Evolutionary conservation across 2,329 filamentous ascomycete genomes (phyloP), one percentile per base, ranked within the genome.

Genomic region (Aspergillus ibericus): DNA sequence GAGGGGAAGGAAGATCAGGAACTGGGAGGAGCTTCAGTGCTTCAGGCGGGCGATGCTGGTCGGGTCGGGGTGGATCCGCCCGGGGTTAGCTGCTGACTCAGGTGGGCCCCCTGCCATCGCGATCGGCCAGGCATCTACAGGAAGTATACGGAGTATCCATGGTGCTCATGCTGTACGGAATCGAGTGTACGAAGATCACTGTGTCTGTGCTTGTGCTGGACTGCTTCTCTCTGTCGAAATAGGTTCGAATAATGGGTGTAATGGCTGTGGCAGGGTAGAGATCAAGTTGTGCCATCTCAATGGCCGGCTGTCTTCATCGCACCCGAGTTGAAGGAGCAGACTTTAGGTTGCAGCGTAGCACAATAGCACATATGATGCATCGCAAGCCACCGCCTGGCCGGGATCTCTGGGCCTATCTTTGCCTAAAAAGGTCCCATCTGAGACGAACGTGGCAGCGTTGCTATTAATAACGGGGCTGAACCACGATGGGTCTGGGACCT

Each of bases 81-180:
- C 49, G 62, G 55, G 58, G 53, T 60, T 42, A 59, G 48, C 27
- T 59, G 59, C 61, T 63, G 63, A 65, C 49, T 63, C 63, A 65
- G 63, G 57, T 59, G 55, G 60, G 55, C 50, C 53, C 52, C 5
- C 29, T 32, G 29, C 6, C 8, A 32, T 29, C 27, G 27, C 27
- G 27, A 29, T 29, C 27, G 27, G 6, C 27, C 29, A 10, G 29
- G 29, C 8, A 10, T 10, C 29, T 10, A n/a, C n/a, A 32, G 7
- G 29, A 2, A 32, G 8, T 32, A 10, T 32, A 22, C 20, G 6
- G 16, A 10, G 10, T 22, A 22, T 42, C 4, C 9, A 13, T 15
- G 18, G 8, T 32, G 2, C 27, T 29, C 2, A 8, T 29, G 2
- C 27, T 4, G 27, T 29, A 8, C n/a, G n/a, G n/a, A n/a, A n/a